Percentiles rank a stretch among this genome's conserved stretches.
Conservation (phyloP, 177 flowering plant species). For the Vitis hybrid region DNA sequence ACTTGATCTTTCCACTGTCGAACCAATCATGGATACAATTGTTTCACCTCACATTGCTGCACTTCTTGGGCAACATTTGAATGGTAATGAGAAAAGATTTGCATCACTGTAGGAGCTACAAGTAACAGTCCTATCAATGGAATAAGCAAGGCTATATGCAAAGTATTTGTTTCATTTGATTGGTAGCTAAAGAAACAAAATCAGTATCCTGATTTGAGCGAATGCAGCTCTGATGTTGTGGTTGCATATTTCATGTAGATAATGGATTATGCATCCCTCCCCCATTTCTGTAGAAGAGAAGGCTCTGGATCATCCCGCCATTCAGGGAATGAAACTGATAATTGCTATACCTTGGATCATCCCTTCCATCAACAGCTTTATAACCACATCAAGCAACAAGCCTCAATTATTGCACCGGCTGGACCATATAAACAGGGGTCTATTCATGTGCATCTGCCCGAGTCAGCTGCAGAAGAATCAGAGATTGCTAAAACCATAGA, state of each 20-base stretch:
- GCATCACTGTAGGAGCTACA: too few species aligned
- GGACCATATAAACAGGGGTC: slow-evolving; percentile 62
- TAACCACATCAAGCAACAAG: slow-evolving; percentile 62
- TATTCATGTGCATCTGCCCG: slow-evolving; percentile 71
- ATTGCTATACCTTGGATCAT: slow-evolving; percentile 72
- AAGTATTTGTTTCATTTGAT: too few species aligned
- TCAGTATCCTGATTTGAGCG: too few species aligned
- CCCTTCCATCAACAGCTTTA: slow-evolving; percentile 79
- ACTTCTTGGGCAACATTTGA: too few species aligned
- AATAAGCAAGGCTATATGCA: too few species aligned
- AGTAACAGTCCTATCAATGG: too few species aligned
- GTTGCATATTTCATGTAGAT: slow-evolving; percentile 37
- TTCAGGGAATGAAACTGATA: slow-evolving; percentile 25
- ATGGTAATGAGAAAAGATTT: too few species aligned
- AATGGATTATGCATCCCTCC: slow-evolving; percentile 75
- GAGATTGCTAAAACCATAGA: slow-evolving; percentile 64
- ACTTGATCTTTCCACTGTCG: too few species aligned
- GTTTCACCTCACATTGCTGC: too few species aligned
- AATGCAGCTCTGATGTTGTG: slow-evolving; percentile 1
- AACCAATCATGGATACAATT: too few species aligned
- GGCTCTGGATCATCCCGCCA: slow-evolving; percentile 68
- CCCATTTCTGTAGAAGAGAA: slow-evolving; percentile 72
- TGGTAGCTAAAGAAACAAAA: too few species aligned
- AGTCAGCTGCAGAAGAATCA: slow-evolving; percentile 44
- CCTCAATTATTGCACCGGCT: slow-evolving; percentile 19